Evolutionary conservation across 768 basidiomycete genomes (phyloP).

Genomic region (Ramaria sp.): DNA sequence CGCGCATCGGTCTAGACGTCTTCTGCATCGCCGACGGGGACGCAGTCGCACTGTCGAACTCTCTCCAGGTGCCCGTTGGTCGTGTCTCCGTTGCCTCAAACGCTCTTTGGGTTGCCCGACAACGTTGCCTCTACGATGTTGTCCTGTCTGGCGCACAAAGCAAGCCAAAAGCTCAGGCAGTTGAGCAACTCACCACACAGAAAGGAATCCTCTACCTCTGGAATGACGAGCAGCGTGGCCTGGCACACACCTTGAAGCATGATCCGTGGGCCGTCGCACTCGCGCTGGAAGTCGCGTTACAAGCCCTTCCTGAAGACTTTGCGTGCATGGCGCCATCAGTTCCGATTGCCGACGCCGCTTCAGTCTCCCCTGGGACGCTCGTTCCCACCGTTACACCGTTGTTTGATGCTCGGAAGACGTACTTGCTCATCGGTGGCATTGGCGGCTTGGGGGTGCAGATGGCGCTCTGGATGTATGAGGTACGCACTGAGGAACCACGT

Average conservation of each 20-base stretch:
- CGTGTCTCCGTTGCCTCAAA: constrained; percentile 1
- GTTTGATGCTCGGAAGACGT: constrained; percentile 22
- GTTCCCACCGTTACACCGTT: constrained; percentile 13
- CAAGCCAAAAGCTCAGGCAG: not conserved
- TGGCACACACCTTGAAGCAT: not conserved
- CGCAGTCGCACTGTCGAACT: not conserved
- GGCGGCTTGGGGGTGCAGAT: constrained; percentile 27
- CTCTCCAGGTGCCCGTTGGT: not conserved
- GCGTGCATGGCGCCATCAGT: constrained; percentile 4
- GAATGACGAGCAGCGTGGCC: constrained; percentile 7
- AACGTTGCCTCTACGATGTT: constrained; percentile 1
- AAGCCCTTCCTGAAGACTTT: not conserved
- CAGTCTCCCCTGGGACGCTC: constrained; percentile 6
- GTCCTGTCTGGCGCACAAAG: constrained; percentile 3
- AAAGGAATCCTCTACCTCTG: constrained; percentile 9
- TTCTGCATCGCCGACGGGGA: constrained; percentile 1
- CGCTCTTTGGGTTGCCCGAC: constrained; percentile 4
- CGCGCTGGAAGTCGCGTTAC: constrained; percentile 7
- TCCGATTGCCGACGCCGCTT: constrained; percentile 1
- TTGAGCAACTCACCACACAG: not conserved
- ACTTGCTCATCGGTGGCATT: constrained; percentile 30
- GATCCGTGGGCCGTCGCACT: constrained; percentile 15
- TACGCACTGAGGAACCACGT: constrained; percentile 10
- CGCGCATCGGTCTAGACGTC: not conserved
- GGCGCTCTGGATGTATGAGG: constrained; percentile 33